Base-by-base conservation (phyloP, 2,329 filamentous ascomycete genomes). In the Aspergillus sp. region DNA sequence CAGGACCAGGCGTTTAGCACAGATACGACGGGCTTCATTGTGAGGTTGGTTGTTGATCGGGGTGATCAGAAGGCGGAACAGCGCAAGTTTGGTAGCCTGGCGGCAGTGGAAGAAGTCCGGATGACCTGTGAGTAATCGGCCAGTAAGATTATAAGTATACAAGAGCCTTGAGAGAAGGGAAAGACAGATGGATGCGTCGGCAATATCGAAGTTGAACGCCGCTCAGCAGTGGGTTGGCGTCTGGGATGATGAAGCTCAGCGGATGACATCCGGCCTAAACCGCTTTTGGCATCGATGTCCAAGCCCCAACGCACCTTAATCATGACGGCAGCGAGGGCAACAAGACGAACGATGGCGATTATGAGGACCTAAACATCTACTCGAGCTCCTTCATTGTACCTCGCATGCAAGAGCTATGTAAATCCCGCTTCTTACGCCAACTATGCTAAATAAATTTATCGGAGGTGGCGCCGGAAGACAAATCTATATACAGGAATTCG, bases 1-100 rank as follows among this genome's bases (percentile, higher is more conserved):
- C 93, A 97, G 83, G 89, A 92, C 93, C 93, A 97, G 74, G 93
- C 94, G 82, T 96, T 93, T 82, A 93, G 86, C 69, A 92, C 89
- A 75, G 92, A 91, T 71, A 98, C 91, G 76, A 98, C 84, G 70
- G 94, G 93, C 89, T 97, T 97, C 93, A 97, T 97, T 75, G 73
- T 87, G 82, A 78, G 69, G 69, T 52, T 57, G 34, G 55, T 46
- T 54, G 56, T 49, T 56, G 30, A 30, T 52, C 47, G 46, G 43
- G n/a, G 25, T 43, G 51, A 51, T 62, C 46, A 22, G 48, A 43
- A 54, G 41, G 19, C 50, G 23, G 17, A n/a, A 31, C 41, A 38
- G 25, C 3, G 46, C 28, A 47, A 34, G 53, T 45, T 47, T 25
- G 11, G 34, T 45, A 11, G 15, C 22, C 7, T 15, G 22, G 53